Percentiles rank a stretch among this genome's conserved stretches.
Evolutionary conservation across 441 rosid species (phyloP).

Genomic region (Dalechampia spathulata): DNA sequence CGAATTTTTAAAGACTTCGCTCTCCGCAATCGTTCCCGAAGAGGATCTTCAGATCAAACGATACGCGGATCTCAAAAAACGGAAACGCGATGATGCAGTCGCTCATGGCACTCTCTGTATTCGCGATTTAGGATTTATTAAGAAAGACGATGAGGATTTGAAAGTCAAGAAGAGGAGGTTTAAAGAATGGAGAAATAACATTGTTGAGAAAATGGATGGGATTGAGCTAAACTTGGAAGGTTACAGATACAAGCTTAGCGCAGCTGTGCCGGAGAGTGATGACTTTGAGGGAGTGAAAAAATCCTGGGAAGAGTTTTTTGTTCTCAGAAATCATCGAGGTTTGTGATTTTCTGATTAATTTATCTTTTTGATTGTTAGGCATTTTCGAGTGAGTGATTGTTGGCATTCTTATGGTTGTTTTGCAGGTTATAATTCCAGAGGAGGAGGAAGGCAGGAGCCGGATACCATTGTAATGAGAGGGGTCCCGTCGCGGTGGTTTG

Average conservation of each 20-base stretch:
- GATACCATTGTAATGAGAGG: conserved; percentile 72
- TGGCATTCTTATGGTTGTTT: not conserved
- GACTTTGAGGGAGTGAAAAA: conserved; percentile 69
- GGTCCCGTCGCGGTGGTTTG: conserved; percentile 91
- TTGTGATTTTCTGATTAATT: not conserved
- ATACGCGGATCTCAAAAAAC: conserved; percentile 73
- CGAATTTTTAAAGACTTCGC: conserved; percentile 56
- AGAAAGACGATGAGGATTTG: conserved; percentile 32
- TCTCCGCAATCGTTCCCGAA: conserved; percentile 47
- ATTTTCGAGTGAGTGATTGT: conserved; percentile 12
- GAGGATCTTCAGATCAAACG: conserved; percentile 62
- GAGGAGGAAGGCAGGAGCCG: conserved; percentile 62
- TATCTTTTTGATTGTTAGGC: too few relatives aligned
- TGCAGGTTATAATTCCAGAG: conserved; percentile 37
- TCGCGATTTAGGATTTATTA: conserved; percentile 59
- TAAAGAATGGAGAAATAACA: conserved; percentile 56
- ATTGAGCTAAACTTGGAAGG: conserved; percentile 84
- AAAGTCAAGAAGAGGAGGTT: conserved; percentile 55
- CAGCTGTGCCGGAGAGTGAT: conserved; percentile 47
- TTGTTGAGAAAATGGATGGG: conserved; percentile 75
- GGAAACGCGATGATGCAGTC: conserved; percentile 82
- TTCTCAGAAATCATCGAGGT: conserved; percentile 54
- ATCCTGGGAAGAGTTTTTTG: conserved; percentile 67
- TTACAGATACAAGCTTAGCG: conserved; percentile 58
- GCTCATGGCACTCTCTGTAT: conserved; percentile 65